Conservation (phyloP, 2,329 filamentous ascomycete species). For the Alternaria angustiovoidea region DNA sequence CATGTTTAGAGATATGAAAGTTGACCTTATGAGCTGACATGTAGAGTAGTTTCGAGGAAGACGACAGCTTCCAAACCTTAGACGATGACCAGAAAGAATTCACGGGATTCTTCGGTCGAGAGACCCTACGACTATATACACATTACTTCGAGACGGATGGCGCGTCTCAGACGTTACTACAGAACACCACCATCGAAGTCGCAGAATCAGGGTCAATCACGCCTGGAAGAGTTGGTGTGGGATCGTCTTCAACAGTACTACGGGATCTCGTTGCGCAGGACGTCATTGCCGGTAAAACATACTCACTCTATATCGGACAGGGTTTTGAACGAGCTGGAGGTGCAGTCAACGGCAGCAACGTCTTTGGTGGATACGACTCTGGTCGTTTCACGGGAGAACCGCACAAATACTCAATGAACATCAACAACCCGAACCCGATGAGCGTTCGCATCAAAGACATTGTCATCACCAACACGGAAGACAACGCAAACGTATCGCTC, state of each 20-base stretch:
- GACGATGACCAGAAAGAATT: constrained; percentile 34
- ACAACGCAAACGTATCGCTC: constrained; percentile 46
- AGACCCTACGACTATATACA: constrained; percentile 50
- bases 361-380: constrained; percentile 56
- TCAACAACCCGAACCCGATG: constrained; percentile 45
- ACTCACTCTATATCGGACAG: constrained; percentile 55
- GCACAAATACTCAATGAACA: constrained; percentile 46
- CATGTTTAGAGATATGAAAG: background rate
- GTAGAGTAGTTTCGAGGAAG: constrained; percentile 32
- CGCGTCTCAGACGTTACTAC: constrained; percentile 47
- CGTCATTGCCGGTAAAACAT: constrained; percentile 52
- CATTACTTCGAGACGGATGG: constrained; percentile 53
- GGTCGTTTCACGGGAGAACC: constrained; percentile 51
- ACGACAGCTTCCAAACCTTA: constrained; percentile 34
- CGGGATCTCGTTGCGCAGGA: constrained; percentile 45
- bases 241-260: constrained; percentile 52
- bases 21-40: constrained; percentile 19
- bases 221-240: constrained; percentile 53
- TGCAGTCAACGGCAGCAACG: constrained; percentile 53
- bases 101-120: constrained; percentile 43
- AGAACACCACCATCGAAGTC: constrained; percentile 47
- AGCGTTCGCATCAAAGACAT: constrained; percentile 53
- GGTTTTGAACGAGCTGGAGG: constrained; percentile 53
- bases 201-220: constrained; percentile 40
- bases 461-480: constrained; percentile 43